These are phyloP conservation scores for Abelmoschus esculentus DNA, from an alignment of 345 rosid genomes.

Conservation along the genomic window DNA sequence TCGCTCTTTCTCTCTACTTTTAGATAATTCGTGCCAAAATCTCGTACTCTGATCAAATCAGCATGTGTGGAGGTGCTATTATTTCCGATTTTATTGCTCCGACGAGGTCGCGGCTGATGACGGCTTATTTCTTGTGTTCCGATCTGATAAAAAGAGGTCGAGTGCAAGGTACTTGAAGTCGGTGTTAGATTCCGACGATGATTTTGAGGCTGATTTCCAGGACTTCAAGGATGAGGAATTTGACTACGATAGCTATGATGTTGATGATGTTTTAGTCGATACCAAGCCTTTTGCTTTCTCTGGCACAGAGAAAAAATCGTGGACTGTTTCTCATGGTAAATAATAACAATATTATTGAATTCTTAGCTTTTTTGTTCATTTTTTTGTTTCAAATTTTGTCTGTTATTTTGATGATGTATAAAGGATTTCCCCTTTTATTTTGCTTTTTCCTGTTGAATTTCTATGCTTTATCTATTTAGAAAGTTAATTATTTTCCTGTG, in stretches of 20 bases:
- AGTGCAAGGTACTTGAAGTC: constrained; percentile 9
- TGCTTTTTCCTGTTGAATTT: neutral
- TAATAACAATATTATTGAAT: neutral
- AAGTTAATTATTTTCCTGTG: neutral
- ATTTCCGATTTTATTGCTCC: constrained; percentile 67
- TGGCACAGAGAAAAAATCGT: constrained; percentile 17
- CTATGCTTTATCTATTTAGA: neutral
- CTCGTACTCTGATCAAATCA: constrained; percentile 1
- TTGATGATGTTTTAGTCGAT: constrained; percentile 32
- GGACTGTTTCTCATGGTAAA: constrained; percentile 33
- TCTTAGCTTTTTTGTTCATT: neutral
- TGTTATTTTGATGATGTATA: neutral
- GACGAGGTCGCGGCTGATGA: constrained; percentile 34
- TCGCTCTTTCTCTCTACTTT: neutral
- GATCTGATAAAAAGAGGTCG: constrained; percentile 45
- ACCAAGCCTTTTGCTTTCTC: constrained; percentile 60
- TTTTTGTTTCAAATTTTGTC: no score
- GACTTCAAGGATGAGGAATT: constrained; percentile 60
- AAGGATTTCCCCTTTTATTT: neutral
- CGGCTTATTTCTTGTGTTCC: constrained; percentile 68
- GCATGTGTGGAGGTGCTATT: constrained; percentile 99
- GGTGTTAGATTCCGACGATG: constrained; percentile 52
- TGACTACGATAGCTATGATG: constrained; percentile 43
- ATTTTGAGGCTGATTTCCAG: constrained; percentile 86
- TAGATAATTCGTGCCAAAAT: constrained; percentile 8